phyloP scores from a whole-genome alignment of 371 early-diverging fungal species.

The Zychaea mexicana region DNA sequence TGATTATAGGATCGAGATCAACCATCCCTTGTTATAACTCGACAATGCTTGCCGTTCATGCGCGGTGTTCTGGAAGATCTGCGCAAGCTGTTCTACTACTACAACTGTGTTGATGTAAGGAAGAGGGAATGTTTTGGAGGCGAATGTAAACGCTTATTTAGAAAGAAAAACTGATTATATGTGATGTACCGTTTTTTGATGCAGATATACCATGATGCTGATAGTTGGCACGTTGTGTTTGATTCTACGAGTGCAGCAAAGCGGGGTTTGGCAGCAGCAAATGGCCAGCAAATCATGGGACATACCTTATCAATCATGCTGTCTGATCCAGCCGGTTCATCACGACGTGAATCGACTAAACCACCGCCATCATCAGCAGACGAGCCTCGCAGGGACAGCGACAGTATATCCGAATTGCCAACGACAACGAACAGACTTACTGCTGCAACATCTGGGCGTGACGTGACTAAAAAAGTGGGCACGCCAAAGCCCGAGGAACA shows the following conservation, averaged over 20 bases:
- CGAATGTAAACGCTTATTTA: too few species aligned
- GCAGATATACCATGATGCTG: slow-evolving; percentile 49
- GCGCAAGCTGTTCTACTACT: slow-evolving; percentile 39
- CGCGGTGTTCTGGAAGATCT: slow-evolving; percentile 53
- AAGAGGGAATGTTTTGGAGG: too few species aligned
- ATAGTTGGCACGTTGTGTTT: slow-evolving; percentile 63
- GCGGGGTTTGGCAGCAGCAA: slow-evolving; percentile 45
- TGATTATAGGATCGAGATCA: slow-evolving; percentile 8
- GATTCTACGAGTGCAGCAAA: slow-evolving; percentile 55
- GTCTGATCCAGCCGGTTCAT: slow-evolving; percentile 21
- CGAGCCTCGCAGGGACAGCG: neutral
- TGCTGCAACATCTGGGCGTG: neutral
- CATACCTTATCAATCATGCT: slow-evolving; percentile 45
- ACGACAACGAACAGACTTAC: neutral
- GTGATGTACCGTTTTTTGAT: too few species aligned
- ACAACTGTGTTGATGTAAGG: slow-evolving; percentile 41
- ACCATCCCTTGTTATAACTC: slow-evolving; percentile 53
- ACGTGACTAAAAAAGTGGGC: neutral
- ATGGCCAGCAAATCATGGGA: slow-evolving; percentile 46
- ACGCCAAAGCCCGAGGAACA: neutral
- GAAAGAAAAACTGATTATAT: too few species aligned
- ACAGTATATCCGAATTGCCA: neutral
- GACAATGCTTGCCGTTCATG: slow-evolving; percentile 56
- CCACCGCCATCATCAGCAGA: neutral
- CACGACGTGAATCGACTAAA: neutral